Evolutionary conservation across 2,329 filamentous ascomycete genomes (phyloP).

Genomic region (Alternaria brassicicola): DNA sequence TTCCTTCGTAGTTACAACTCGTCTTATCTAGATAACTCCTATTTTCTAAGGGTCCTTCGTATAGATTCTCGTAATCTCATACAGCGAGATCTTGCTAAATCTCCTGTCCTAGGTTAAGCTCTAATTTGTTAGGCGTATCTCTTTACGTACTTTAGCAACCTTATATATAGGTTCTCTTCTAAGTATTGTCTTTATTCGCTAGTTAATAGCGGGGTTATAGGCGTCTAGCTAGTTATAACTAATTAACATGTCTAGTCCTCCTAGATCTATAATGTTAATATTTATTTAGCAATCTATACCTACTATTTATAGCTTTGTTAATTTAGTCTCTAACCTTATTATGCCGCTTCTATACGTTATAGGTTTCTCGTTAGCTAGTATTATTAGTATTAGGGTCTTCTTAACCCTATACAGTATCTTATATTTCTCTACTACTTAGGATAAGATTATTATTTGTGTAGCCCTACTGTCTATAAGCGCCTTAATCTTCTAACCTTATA

Average conservation of each 20-base stretch:
- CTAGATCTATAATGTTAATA: too few species aligned
- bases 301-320: too few species aligned
- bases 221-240: too few species aligned
- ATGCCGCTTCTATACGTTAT: too few species aligned
- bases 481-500: neutral
- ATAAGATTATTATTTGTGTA: neutral
- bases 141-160: neutral
- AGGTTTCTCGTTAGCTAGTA: too few species aligned
- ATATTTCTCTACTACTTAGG: too few species aligned
- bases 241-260: neutral
- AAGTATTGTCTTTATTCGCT: neutral
- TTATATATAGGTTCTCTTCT: neutral
- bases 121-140: neutral
- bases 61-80: slow-evolving; percentile 1
- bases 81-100: neutral
- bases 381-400: neutral
- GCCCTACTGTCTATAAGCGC: neutral
- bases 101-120: neutral
- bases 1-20: neutral
- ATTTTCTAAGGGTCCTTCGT: neutral
- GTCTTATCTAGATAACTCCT: neutral
- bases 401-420: too few species aligned
- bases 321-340: too few species aligned
- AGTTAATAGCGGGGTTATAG: too few species aligned
- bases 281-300: too few species aligned